Percentiles rank a stretch among this genome's conserved stretches.
These are phyloP conservation scores for Silene uniflora DNA, from an alignment of 148 eudicot species.

Conservation along the genomic window DNA sequence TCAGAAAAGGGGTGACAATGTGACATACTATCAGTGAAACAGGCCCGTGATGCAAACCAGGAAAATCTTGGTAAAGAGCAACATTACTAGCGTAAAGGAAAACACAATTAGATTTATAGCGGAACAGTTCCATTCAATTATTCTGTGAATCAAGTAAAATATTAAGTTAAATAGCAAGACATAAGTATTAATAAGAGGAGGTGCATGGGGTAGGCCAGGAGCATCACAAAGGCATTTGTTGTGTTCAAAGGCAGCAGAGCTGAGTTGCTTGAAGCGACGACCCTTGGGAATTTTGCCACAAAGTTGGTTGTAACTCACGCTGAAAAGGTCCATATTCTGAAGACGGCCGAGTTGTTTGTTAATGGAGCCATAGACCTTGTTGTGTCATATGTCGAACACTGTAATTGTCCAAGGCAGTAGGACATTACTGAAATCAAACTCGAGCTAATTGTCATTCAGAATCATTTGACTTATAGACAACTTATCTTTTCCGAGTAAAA, in stretches of 20 bases:
- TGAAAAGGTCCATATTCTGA: conserved; percentile 24
- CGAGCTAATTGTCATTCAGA: conserved; percentile 33
- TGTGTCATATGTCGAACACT: conserved; percentile 39
- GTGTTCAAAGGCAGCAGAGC: background rate
- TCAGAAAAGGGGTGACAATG: too few species aligned
- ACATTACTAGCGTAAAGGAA: too few species aligned
- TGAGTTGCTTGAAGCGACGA: too few species aligned
- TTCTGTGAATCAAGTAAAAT: too few species aligned
- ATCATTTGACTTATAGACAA: background rate
- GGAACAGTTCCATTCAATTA: too few species aligned
- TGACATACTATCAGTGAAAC: too few species aligned
- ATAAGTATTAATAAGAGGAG: too few species aligned
- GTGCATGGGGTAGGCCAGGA: conserved; percentile 17
- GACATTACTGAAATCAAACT: conserved; percentile 36
- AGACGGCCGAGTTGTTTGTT: conserved; percentile 25
- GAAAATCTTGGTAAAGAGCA: too few species aligned
- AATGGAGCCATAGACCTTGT: conserved; percentile 43
- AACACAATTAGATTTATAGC: too few species aligned
- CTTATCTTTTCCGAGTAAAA: too few species aligned
- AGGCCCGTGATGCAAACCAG: too few species aligned
- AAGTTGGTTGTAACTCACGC: conserved; percentile 44
- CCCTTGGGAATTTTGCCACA: conserved; percentile 16
- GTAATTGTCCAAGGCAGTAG: conserved; percentile 25
- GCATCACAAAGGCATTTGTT: conserved; percentile 26
- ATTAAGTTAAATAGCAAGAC: too few species aligned